Percentiles rank a stretch among this genome's conserved stretches.
Conservation (phyloP, 805 yeast genomes). For the Candida succiphila region DNA sequence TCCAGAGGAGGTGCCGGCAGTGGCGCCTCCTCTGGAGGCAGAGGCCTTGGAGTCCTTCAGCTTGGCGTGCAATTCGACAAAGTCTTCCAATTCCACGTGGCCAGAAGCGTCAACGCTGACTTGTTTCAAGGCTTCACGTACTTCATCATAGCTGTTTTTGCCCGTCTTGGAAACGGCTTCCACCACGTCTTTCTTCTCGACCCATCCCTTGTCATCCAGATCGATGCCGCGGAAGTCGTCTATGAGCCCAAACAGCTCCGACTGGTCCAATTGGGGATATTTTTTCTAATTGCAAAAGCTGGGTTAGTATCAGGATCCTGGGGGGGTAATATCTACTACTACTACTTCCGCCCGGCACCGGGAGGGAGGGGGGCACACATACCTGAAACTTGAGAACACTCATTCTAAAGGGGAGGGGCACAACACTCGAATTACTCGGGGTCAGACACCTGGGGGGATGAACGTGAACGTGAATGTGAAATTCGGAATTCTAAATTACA, state of each 20-base stretch:
- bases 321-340: no score
- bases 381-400: neutral
- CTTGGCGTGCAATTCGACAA: conserved; percentile 74
- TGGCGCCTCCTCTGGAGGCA: conserved; percentile 13
- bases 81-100: conserved; percentile 92
- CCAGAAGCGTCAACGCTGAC: conserved; percentile 96
- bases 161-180: conserved; percentile 76
- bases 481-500: no score
- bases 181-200: conserved; percentile 83
- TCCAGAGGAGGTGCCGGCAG: conserved; percentile 16
- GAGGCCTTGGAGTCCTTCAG: conserved; percentile 41
- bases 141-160: conserved; percentile 77
- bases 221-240: conserved; percentile 85
- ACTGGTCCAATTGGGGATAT: conserved; percentile 78
- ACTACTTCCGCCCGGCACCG: no score
- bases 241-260: conserved; percentile 74
- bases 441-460: no score
- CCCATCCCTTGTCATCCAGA: conserved; percentile 87
- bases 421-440: no score
- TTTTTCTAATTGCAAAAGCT: conserved; percentile 44
- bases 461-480: no score
- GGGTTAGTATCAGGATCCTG: no score
- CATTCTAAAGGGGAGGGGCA: neutral
- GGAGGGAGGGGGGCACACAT: neutral
- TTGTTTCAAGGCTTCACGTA: conserved; percentile 84